A percentile compares a stretch with the other conserved stretches of the same genome.
Evolutionary conservation across 257 asterid species (phyloP).

Genomic region (Solanum etuberosum): DNA sequence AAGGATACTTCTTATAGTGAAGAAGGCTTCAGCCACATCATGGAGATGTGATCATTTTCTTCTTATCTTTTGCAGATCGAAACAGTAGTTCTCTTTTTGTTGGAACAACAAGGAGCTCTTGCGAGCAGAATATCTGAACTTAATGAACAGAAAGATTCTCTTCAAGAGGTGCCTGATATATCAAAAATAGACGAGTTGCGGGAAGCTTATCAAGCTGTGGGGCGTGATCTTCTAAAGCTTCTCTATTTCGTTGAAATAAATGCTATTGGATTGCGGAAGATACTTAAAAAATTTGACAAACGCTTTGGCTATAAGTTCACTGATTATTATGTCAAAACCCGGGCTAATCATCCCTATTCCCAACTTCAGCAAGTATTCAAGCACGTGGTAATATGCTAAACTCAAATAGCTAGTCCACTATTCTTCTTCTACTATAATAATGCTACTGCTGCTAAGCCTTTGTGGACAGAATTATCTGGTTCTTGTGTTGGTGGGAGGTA

Average conservation of each 20-base stretch:
- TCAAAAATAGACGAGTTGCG: constrained; percentile 65
- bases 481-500: not conserved
- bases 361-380: constrained; percentile 95
- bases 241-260: constrained; percentile 80
- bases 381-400: constrained; percentile 75
- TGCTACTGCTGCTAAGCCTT: not conserved
- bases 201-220: constrained; percentile 75
- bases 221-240: constrained; percentile 79
- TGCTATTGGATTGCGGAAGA: constrained; percentile 85
- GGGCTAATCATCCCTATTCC: constrained; percentile 96
- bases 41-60: not conserved
- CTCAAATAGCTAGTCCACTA: not conserved
- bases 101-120: constrained; percentile 85
- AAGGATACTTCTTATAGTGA: not conserved
- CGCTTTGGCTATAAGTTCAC: constrained; percentile 84
- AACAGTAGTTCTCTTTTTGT: constrained; percentile 75
- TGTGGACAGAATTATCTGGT: not conserved
- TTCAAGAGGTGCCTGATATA: constrained; percentile 73
- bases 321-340: constrained; percentile 85
- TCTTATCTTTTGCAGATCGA: constrained; percentile 53
- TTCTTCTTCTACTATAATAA: not conserved
- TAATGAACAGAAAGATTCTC: constrained; percentile 47
- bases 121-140: constrained; percentile 67
- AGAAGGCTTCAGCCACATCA: not conserved
- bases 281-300: constrained; percentile 92